Base-by-base conservation (phyloP, 2,329 filamentous ascomycete species). In the Laburnicola sp. region DNA sequence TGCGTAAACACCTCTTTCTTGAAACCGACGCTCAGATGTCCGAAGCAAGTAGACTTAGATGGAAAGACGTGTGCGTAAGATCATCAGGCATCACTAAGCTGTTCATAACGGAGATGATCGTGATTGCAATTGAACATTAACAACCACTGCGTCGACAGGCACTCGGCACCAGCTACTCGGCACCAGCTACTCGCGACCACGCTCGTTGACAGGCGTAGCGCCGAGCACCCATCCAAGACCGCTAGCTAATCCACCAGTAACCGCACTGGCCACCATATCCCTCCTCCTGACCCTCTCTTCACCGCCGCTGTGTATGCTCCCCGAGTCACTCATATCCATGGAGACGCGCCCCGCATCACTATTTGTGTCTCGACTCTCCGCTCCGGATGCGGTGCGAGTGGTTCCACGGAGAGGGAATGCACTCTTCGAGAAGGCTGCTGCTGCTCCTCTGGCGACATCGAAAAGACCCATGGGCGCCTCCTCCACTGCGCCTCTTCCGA, bases 211-310 rank as follows among this genome's bases (percentile, higher is more conserved):
- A n/a, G 36, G 28, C 45, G 45, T 48, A 4, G 45, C 76, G 66
- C 84, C 84, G 48, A 87, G 66, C 50, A 86, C 81, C 84, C 84
- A 87, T 6, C 84, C 84, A 62, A 87, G 74, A 7, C 84, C 84
- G 65, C 78, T 83, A 6, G 82, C 82, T 63, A 86, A 67, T 5
- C 82, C 82, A 2, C 82, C 83, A 9, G 81, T 85, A 4, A 86
- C 84, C 69, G 83, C 83, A 71, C 79, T 86, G 51, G 83, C 83
- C 41, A 86, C 82, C 73, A 86, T 86, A 68, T 93, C 89, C 60
- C 89, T 80, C 76, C 86, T 92, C 61, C 89, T 81, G 32, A 82
- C 77, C 50, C 78, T 74, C 42, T 69, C 70, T 27, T 73, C 71
- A 8, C 61, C 54, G 2, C 51, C 62, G 28, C 53, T 65, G 32